These are phyloP conservation scores for Coemansia sp. DNA, from an alignment of 192 early-diverging fungal species.

Conservation along the genomic window DNA sequence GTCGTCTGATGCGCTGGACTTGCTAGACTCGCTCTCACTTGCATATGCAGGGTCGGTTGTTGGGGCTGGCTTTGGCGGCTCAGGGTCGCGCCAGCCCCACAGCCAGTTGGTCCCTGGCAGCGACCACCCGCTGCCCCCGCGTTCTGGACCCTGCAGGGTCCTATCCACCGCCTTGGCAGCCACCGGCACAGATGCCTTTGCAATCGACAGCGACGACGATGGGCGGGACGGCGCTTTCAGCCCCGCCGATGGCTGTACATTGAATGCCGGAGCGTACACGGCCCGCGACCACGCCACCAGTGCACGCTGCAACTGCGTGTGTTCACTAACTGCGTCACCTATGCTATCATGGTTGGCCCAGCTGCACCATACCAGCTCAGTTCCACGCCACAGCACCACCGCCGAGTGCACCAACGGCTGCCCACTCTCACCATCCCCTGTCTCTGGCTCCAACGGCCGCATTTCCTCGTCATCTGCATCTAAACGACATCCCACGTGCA, in stretches of 20 bases:
- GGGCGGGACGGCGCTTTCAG: not conserved
- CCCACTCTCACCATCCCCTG: not conserved
- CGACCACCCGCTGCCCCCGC: constrained; percentile 8
- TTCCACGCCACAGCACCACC: constrained; percentile 37
- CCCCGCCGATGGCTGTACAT: not conserved
- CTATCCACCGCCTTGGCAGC: not conserved
- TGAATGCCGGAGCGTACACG: constrained; percentile 35
- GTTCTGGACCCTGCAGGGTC: not conserved
- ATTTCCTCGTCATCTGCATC: not conserved
- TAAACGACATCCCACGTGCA: not conserved
- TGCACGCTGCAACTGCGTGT: constrained; percentile 19
- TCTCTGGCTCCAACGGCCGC: constrained; percentile 17
- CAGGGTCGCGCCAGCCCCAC: constrained; percentile 26
- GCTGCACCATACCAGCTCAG: constrained; percentile 39
- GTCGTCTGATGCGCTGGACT: not conserved
- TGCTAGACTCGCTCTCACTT: not conserved
- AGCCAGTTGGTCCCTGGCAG: constrained; percentile 27
- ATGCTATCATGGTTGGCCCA: not conserved
- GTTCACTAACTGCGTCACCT: not conserved
- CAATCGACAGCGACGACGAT: not conserved
- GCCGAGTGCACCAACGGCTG: constrained; percentile 21
- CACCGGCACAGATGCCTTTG: not conserved
- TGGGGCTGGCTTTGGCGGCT: not conserved
- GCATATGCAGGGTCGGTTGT: not conserved
- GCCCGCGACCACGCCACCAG: constrained; percentile 45